A percentile compares a stretch with the other conserved stretches of the same genome.
Conservation (phyloP, 1,284 basidiomycete species). For the Papiliotrema laurentii region DNA sequence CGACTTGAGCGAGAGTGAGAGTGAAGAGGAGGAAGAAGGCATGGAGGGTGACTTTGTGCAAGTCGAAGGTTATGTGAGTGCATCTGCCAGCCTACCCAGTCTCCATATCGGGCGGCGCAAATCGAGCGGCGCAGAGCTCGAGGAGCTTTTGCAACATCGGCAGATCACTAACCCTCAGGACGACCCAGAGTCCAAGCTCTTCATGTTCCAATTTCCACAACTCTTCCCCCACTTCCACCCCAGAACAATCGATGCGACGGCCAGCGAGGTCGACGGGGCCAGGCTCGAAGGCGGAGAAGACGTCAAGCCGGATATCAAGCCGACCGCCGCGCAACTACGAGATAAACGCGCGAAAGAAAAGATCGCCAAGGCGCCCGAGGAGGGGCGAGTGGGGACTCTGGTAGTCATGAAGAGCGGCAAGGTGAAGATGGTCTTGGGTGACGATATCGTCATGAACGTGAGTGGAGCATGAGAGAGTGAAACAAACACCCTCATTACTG, state of each 20-base stretch:
- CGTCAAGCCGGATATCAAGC: constrained; percentile 25
- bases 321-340: constrained; percentile 18
- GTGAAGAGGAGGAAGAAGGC: constrained; percentile 78
- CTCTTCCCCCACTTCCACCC: constrained; percentile 72
- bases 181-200: constrained; percentile 62
- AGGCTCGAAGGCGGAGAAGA: constrained; percentile 16
- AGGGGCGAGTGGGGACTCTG: constrained; percentile 75
- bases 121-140: too few relatives aligned
- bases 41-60: constrained; percentile 73
- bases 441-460: constrained; percentile 77
- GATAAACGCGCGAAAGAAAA: constrained; percentile 12
- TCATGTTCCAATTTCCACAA: constrained; percentile 89
- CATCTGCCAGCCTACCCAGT: background rate
- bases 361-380: constrained; percentile 51
- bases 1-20: constrained; percentile 76
- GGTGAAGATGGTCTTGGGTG: constrained; percentile 77
- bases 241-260: background rate
- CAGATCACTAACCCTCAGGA: too few relatives aligned
- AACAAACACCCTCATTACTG: background rate
- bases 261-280: constrained; percentile 14
- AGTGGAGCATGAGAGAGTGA: constrained; percentile 27
- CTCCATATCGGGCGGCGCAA: background rate
- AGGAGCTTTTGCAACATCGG: too few relatives aligned
- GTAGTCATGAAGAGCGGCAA: constrained; percentile 76
- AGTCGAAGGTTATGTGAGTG: constrained; percentile 36